Base-by-base conservation (phyloP, 139 green algal species). In the Klebsormidium nitens region DNA sequence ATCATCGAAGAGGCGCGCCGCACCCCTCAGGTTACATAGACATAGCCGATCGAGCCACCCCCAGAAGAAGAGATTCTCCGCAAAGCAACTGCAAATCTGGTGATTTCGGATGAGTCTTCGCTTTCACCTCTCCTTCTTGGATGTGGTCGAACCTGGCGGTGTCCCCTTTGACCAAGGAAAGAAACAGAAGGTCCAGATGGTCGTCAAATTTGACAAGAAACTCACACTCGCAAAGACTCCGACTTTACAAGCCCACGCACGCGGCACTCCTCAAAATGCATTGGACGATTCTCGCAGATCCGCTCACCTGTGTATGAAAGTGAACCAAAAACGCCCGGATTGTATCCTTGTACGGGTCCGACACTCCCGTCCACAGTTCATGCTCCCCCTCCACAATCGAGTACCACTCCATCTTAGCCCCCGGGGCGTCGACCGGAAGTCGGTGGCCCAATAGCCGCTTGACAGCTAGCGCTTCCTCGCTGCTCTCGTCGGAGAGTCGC, bases 271-370 rank as follows among this genome's bases (percentile, higher is more conserved):
- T n/a, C n/a, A n/a, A n/a, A n/a, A n/a, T n/a, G n/a, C n/a, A n/a
- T n/a, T n/a, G n/a, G n/a, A n/a, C n/a, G n/a, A n/a, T n/a, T n/a
- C n/a, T n/a, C n/a, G n/a, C n/a, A n/a, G n/a, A n/a, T n/a, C n/a
- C 56, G 23, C 46, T 31, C 46, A 75, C 59, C 64, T 78, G 72
- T 35, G 46, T 64, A 32, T 99, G 92, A 82, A 99, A 99, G 80
- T 96, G 86, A 11, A 97, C 86, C 6, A 99, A 83, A 81, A 97
- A 98, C 28, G 87, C 88, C 0, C 93, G 81, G 82, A 99, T 99
- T 61, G 91, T 96, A 80, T 98, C 89, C 84, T 95, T 95, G 89
- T 99, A 99, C 5, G 94, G 87, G 47, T 98, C 89, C 2, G 64
- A 85, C 1, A 99, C 88, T 8, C 88, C 90, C 5, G 79, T 47